Percentiles rank a stretch among this genome's conserved stretches.
phyloP scores from a whole-genome alignment of 1,284 basidiomycete species.

The Athelia sp. region DNA sequence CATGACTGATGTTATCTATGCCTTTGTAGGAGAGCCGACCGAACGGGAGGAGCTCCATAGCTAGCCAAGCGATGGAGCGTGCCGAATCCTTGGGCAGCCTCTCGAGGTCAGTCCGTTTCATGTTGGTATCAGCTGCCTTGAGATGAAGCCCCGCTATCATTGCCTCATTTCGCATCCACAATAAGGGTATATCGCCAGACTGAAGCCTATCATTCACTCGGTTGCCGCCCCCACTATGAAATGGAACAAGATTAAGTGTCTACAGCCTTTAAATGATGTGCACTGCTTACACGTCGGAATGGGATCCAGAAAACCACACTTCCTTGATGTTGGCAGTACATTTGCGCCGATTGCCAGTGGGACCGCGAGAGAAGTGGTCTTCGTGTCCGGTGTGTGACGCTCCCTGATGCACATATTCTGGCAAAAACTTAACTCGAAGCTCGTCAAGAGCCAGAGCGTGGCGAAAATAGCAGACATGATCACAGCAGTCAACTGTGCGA shows the following conservation, averaged over 20 bases:
- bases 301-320: conserved; percentile 19
- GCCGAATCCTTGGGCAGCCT: not conserved
- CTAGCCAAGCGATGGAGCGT: not conserved
- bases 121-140: conserved; percentile 13
- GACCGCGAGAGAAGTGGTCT: not conserved
- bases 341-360: not conserved
- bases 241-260: no score
- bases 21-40: not conserved
- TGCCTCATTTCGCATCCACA: no score
- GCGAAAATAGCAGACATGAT: conserved; percentile 30
- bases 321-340: conserved; percentile 9
- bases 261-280: no score
- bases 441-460: conserved; percentile 38
- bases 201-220: no score
- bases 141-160: conserved; percentile 3
- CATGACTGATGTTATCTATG: not conserved
- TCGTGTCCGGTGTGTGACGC: not conserved
- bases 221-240: no score
- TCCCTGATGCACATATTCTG: conserved; percentile 24
- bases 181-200: no score
- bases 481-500: conserved; percentile 4
- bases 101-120: not conserved
- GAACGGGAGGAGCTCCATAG: not conserved
- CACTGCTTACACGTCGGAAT: conserved; percentile 16
- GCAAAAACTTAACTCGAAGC: conserved; percentile 32